Conservation (phyloP, 2,329 filamentous ascomycete genomes). For the Chrysosphaeria jannelii region DNA sequence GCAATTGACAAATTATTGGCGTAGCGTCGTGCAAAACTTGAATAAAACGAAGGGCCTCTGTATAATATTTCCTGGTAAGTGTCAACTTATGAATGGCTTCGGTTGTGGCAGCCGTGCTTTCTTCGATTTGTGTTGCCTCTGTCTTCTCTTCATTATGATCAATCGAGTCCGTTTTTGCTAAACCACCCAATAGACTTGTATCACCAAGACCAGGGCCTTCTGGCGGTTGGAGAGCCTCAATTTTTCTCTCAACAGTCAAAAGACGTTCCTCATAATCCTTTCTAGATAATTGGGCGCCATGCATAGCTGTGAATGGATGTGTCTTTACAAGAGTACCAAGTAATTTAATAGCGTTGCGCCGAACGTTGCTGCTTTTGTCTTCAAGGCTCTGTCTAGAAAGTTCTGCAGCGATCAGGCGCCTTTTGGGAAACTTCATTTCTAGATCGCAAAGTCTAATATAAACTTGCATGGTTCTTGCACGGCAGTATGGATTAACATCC, state of each 20-base stretch:
- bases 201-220: conserved; percentile 43
- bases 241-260: conserved; percentile 53
- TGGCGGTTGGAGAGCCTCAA: conserved; percentile 56
- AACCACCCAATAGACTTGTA: conserved; percentile 44
- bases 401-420: conserved; percentile 63
- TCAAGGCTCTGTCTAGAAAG: conserved; percentile 69
- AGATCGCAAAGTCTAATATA: conserved; percentile 76
- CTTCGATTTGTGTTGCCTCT: conserved; percentile 37
- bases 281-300: conserved; percentile 57
- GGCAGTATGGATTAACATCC: conserved; percentile 87
- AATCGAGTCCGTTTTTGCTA: conserved; percentile 31
- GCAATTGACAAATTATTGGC: conserved; percentile 50
- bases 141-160: background rate
- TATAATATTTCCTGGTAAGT: conserved; percentile 66
- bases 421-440: conserved; percentile 87
- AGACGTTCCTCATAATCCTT: conserved; percentile 66
- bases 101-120: conserved; percentile 67
- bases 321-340: conserved; percentile 70
- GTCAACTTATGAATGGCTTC: conserved; percentile 72
- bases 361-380: conserved; percentile 94
- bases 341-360: conserved; percentile 81
- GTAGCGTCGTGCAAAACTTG: conserved; percentile 68
- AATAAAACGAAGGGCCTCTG: conserved; percentile 82
- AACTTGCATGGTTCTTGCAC: conserved; percentile 75
- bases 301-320: conserved; percentile 77